Conservation (phyloP, 768 basidiomycete genomes). For the Amylocystis lapponica region DNA sequence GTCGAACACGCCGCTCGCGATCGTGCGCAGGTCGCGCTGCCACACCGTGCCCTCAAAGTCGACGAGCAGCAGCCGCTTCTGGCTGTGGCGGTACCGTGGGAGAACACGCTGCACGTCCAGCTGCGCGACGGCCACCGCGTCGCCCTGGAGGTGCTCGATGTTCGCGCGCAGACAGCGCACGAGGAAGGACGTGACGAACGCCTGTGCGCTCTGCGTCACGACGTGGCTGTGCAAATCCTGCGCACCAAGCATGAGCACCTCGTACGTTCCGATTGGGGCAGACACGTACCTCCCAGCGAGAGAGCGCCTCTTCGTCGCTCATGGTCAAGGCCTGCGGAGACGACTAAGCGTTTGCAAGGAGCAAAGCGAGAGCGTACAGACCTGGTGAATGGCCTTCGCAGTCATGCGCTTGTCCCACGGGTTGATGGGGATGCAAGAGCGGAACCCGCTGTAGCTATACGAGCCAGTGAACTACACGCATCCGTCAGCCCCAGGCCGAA, state of each 20-base stretch:
- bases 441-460: slow-evolving; percentile 82
- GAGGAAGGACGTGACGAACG: slow-evolving; percentile 77
- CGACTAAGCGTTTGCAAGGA: neutral
- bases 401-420: slow-evolving; percentile 85
- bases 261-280: neutral
- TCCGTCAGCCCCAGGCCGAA: too few relatives aligned
- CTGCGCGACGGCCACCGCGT: slow-evolving; percentile 30
- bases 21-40: slow-evolving; percentile 43
- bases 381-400: slow-evolving; percentile 67
- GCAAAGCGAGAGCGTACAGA: neutral
- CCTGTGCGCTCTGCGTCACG: slow-evolving; percentile 79
- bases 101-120: slow-evolving; percentile 47
- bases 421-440: slow-evolving; percentile 81
- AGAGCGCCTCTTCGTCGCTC: slow-evolving; percentile 62
- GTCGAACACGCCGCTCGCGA: slow-evolving; percentile 25
- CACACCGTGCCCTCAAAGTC: slow-evolving; percentile 83
- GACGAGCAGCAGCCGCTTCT: slow-evolving; percentile 59
- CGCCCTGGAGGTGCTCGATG: slow-evolving; percentile 52
- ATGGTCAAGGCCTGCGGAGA: slow-evolving; percentile 59
- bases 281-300: slow-evolving; percentile 65
- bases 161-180: slow-evolving; percentile 68
- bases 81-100: slow-evolving; percentile 61
- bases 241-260: slow-evolving; percentile 5
- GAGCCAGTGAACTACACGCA: slow-evolving; percentile 80
- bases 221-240: slow-evolving; percentile 81